phyloP scores from a whole-genome alignment of 2,329 filamentous ascomycete genomes.

The Colletotrichum trifolii region DNA sequence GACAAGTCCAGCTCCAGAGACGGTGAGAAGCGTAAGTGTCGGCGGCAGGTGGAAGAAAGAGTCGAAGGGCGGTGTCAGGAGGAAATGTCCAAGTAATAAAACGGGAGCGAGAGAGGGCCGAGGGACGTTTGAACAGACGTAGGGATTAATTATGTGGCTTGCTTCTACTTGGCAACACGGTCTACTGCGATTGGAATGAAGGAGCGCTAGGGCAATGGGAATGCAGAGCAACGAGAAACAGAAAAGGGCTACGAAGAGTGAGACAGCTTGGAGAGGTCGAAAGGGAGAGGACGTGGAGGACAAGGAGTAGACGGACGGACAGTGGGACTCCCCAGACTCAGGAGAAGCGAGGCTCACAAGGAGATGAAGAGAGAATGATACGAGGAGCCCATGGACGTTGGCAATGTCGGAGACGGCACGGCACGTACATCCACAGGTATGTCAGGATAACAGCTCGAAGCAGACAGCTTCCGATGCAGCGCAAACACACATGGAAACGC shows the following conservation, averaged over 20 bases:
- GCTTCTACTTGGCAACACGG: constrained; percentile 26
- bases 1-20: no score
- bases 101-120: constrained; percentile 14
- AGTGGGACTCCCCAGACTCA: no score
- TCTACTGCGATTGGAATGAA: constrained; percentile 30
- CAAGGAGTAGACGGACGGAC: not conserved
- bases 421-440: no score
- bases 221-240: constrained; percentile 2
- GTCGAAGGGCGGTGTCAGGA: constrained; percentile 3
- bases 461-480: no score
- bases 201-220: constrained; percentile 21
- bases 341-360: no score
- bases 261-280: constrained; percentile 9
- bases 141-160: constrained; percentile 36
- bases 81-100: constrained; percentile 29
- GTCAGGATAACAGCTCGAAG: no score
- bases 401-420: no score
- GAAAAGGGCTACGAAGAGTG: constrained; percentile 1
- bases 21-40: no score
- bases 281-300: constrained; percentile 1
- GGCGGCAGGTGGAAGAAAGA: no score
- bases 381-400: no score
- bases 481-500: no score
- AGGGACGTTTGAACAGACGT: constrained; percentile 16
- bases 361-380: no score